Percentiles rank a stretch among this genome's conserved stretches.
Conservation (phyloP, 1,284 basidiomycete species). For the Coniferiporia sulphurascens region DNA sequence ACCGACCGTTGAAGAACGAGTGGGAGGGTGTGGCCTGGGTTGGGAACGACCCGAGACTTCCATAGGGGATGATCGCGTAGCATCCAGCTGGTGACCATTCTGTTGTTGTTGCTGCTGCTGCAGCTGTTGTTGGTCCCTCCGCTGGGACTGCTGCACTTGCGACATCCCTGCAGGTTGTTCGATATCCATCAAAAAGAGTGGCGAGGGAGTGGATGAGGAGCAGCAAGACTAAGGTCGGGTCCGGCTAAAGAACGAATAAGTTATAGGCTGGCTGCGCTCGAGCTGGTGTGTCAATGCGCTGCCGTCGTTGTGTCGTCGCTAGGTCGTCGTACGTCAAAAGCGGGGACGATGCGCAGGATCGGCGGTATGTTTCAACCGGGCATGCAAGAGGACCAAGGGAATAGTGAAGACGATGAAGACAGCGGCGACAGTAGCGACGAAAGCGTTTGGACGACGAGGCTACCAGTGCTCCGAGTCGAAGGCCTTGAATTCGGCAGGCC, state of each 20-base stretch:
- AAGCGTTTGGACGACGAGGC: not conserved
- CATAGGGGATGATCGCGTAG: slow-evolving; percentile 11
- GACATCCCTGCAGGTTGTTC: not conserved
- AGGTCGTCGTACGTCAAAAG: slow-evolving; percentile 7
- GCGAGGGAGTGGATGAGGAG: not conserved
- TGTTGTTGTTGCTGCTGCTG: slow-evolving; percentile 4
- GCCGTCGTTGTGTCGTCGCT: slow-evolving; percentile 11
- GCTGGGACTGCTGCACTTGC: slow-evolving; percentile 2
- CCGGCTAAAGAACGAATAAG: slow-evolving; percentile 10
- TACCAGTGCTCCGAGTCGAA: not conserved
- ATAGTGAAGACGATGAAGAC: not conserved
- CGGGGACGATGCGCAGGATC: not conserved
- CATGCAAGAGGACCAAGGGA: not conserved
- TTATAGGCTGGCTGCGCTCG: not conserved
- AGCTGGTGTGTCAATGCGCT: slow-evolving; percentile 11
- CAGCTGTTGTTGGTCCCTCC: slow-evolving; percentile 1
- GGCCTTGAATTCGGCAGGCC: not conserved
- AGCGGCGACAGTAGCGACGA: not conserved
- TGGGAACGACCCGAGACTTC: not conserved
- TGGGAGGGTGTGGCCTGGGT: slow-evolving; percentile 38
- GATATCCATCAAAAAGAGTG: slow-evolving; percentile 6
- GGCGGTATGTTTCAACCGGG: not conserved
- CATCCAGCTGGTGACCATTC: slow-evolving; percentile 14
- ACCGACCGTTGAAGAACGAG: slow-evolving; percentile 56
- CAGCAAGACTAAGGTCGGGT: not conserved